phyloP scores from a whole-genome alignment of 768 basidiomycete genomes.

The Boletus patriciae region DNA sequence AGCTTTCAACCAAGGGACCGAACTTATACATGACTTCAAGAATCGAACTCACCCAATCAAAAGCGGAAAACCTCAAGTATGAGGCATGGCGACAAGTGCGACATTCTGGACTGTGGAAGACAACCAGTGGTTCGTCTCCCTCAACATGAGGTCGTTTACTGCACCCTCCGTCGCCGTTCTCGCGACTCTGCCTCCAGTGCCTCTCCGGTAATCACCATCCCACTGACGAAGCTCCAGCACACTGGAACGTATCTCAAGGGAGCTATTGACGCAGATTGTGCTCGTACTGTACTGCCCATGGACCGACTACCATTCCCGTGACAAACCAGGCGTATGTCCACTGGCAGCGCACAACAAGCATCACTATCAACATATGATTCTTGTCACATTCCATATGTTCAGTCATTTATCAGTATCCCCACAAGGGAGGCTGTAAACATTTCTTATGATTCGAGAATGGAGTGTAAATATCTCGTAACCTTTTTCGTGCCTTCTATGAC shows the following conservation, averaged over 20 bases:
- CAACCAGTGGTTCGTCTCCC: constrained; percentile 85
- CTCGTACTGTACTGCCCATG: constrained; percentile 5
- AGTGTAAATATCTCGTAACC: too few relatives aligned
- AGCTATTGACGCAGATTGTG: constrained; percentile 18
- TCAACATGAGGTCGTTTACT: constrained; percentile 15
- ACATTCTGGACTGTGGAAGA: constrained; percentile 94
- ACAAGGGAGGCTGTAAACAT: too few relatives aligned
- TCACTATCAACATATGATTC: too few relatives aligned
- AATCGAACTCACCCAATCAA: constrained; percentile 89
- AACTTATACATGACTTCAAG: constrained; percentile 95
- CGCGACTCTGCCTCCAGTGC: constrained; percentile 3
- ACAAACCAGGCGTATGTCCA: constrained; percentile 13
- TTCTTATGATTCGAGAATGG: too few relatives aligned
- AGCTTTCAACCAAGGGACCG: constrained; percentile 94
- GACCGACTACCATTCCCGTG: constrained; percentile 15
- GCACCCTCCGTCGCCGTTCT: constrained; percentile 7
- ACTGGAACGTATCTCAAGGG: constrained; percentile 18
- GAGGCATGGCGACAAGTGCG: constrained; percentile 97
- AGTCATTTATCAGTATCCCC: too few relatives aligned
- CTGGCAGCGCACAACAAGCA: constrained; percentile 23
- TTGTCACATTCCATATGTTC: too few relatives aligned
- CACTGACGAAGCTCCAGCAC: constrained; percentile 15
- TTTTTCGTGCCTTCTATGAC: too few relatives aligned
- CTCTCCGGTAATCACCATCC: constrained; percentile 1
- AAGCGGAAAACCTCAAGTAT: constrained; percentile 93